phyloP scores from a whole-genome alignment of 192 early-diverging fungal genomes.

The Podila horticola region DNA sequence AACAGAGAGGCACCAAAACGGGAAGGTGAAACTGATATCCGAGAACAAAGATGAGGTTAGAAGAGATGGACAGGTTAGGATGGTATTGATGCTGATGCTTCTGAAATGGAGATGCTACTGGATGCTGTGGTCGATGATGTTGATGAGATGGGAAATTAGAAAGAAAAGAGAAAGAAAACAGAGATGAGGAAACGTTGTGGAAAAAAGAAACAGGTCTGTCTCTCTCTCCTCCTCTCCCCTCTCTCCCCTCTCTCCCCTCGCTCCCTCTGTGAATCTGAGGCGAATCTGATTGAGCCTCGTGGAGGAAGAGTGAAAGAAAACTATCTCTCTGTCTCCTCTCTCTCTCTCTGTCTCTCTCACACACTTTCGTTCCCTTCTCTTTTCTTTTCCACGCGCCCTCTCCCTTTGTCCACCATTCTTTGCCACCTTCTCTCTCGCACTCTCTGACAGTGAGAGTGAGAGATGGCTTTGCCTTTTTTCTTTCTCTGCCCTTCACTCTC shows the following conservation, averaged over 20 bases:
- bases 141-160: neutral
- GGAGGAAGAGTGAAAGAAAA: no score
- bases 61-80: no score
- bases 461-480: no score
- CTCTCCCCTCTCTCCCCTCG: slow-evolving; percentile 1
- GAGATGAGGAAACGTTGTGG: neutral
- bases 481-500: neutral
- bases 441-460: neutral
- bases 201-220: neutral
- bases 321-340: neutral
- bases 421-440: neutral
- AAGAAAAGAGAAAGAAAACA: neutral
- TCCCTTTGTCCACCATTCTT: neutral
- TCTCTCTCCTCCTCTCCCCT: neutral
- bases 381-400: neutral
- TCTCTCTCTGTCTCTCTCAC: neutral
- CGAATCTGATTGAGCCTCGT: neutral
- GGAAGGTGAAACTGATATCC: no score
- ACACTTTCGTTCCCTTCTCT: no score
- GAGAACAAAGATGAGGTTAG: no score
- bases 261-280: neutral
- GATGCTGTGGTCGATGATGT: neutral
- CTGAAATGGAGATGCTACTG: no score
- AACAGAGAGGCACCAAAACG: neutral
- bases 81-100: neutral